Conservation (phyloP, 768 basidiomycete genomes). For the Amanita pallidorosea region DNA sequence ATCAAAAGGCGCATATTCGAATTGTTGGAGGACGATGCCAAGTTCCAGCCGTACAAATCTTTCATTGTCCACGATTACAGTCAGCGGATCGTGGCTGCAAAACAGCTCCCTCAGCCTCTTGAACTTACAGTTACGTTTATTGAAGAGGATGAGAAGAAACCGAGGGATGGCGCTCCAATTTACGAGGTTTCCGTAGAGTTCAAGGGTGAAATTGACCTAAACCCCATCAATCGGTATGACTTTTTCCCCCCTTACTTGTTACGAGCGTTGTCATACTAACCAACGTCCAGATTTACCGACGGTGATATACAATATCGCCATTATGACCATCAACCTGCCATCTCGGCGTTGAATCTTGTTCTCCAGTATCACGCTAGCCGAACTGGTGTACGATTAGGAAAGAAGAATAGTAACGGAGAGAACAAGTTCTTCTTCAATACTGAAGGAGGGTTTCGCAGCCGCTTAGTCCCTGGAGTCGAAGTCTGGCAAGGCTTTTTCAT, state of each 20-base stretch:
- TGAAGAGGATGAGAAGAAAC: slow-evolving; percentile 28
- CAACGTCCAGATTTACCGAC: slow-evolving; percentile 34
- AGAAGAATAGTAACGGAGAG: slow-evolving; percentile 8
- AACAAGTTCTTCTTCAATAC: slow-evolving; percentile 47
- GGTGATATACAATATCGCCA: slow-evolving; percentile 33
- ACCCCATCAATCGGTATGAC: background rate
- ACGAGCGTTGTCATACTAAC: background rate
- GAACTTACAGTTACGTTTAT: slow-evolving; percentile 28
- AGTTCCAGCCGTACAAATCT: slow-evolving; percentile 20
- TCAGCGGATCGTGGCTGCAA: slow-evolving; percentile 34
- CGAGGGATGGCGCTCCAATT: slow-evolving; percentile 22
- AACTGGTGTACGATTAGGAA: slow-evolving; percentile 40
- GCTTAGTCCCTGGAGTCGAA: slow-evolving; percentile 24
- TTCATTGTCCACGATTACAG: slow-evolving; percentile 43
- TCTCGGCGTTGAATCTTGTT: slow-evolving; percentile 50
- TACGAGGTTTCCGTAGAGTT: slow-evolving; percentile 21
- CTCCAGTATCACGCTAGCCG: slow-evolving; percentile 36
- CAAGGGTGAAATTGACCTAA: background rate
- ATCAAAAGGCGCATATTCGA: slow-evolving; percentile 48
- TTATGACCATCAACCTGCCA: slow-evolving; percentile 37
- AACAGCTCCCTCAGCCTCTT: slow-evolving; percentile 33
- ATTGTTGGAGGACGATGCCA: slow-evolving; percentile 34
- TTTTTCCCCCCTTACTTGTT: background rate
- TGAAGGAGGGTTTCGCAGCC: slow-evolving; percentile 11
- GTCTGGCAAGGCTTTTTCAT: slow-evolving; percentile 37